A percentile compares a stretch with the other conserved stretches of the same genome.
These are phyloP conservation scores for Begonia masoniana DNA, from an alignment of 306 rosid genomes.

Conservation along the genomic window DNA sequence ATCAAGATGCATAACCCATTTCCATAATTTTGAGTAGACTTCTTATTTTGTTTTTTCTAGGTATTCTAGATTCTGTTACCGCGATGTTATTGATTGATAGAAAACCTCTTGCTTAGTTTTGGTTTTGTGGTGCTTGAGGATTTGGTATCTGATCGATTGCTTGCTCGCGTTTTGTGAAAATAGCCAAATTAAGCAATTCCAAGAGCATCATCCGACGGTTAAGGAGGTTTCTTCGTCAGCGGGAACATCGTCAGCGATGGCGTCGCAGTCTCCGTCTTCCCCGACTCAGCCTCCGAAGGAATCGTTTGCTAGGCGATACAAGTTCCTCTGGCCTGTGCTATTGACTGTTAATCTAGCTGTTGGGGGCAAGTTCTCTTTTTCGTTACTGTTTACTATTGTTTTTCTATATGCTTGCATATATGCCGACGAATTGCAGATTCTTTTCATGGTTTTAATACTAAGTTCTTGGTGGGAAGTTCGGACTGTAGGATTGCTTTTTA, in stretches of 20 bases:
- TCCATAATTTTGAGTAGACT: background rate
- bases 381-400: background rate
- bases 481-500: too few species aligned
- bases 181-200: slow-evolving; percentile 44
- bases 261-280: slow-evolving; percentile 19
- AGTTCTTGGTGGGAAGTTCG: too few species aligned
- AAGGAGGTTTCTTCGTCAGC: slow-evolving; percentile 25
- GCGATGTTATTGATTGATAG: too few species aligned
- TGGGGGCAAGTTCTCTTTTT: slow-evolving; percentile 39
- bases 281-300: slow-evolving; percentile 45
- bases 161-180: background rate
- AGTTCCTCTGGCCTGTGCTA: slow-evolving; percentile 68
- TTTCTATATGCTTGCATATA: background rate
- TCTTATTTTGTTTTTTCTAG: too few species aligned
- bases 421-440: too few species aligned
- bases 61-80: too few species aligned
- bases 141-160: slow-evolving; percentile 3
- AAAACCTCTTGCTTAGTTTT: background rate
- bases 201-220: slow-evolving; percentile 24
- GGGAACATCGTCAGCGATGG: slow-evolving; percentile 17
- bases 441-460: too few species aligned
- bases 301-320: slow-evolving; percentile 69
- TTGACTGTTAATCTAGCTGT: slow-evolving; percentile 72
- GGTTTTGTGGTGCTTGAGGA: slow-evolving; percentile 14
- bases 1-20: too few species aligned